phyloP scores from a whole-genome alignment of 768 basidiomycete genomes.

The Boletus pseudo-olivaceus region DNA sequence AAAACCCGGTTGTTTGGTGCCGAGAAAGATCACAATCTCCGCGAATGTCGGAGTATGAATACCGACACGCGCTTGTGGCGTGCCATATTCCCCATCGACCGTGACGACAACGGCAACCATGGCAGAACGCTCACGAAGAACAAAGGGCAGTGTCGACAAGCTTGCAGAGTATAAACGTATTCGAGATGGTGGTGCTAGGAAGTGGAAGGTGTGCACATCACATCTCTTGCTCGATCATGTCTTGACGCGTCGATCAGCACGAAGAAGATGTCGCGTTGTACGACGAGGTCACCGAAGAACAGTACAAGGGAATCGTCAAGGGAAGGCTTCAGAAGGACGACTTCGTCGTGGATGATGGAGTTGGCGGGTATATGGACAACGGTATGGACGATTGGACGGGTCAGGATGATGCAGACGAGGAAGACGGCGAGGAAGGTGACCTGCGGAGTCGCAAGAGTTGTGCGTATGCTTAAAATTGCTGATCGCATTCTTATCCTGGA shows the following conservation, averaged over 20 bases:
- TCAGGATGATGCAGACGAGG: constrained; percentile 51
- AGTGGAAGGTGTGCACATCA: constrained; percentile 48
- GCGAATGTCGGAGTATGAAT: constrained; percentile 24
- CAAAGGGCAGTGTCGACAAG: constrained; percentile 35
- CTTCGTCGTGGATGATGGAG: constrained; percentile 94
- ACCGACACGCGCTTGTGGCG: constrained; percentile 29
- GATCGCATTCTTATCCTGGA: constrained; percentile 3
- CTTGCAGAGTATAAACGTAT: constrained; percentile 59
- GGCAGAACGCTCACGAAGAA: constrained; percentile 29
- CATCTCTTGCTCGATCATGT: not conserved
- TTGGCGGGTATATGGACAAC: constrained; percentile 89
- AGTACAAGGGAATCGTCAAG: constrained; percentile 82
- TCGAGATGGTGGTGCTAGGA: constrained; percentile 55
- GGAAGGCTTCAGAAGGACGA: constrained; percentile 83
- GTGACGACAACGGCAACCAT: constrained; percentile 12
- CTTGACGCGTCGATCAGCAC: constrained; percentile 32
- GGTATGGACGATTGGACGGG: constrained; percentile 93
- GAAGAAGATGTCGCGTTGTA: constrained; percentile 71
- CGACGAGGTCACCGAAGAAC: constrained; percentile 86
- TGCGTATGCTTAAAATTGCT: constrained; percentile 19
- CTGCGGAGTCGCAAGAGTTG: constrained; percentile 39
- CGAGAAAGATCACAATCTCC: constrained; percentile 8
- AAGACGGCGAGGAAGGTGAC: constrained; percentile 45
- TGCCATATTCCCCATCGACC: not conserved
- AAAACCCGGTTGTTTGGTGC: not conserved